phyloP scores from a whole-genome alignment of 331 rosid genomes.

The Ulmus americana region DNA sequence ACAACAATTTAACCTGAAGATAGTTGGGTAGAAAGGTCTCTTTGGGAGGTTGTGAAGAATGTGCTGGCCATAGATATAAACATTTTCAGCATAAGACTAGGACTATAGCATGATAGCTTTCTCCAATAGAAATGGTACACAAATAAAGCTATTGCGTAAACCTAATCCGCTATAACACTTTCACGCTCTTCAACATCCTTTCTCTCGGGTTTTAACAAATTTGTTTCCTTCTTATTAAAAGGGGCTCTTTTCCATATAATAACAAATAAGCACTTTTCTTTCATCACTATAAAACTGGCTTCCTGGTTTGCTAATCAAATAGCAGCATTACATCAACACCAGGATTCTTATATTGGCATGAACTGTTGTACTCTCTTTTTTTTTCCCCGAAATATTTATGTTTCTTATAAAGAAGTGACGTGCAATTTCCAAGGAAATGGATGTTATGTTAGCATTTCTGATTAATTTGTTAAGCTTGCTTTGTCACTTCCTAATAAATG shows the following conservation, averaged over 20 bases:
- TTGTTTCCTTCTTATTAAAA: too few species aligned
- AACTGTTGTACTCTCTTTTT: too few species aligned
- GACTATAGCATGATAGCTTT: not conserved
- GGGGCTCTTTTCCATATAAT: too few species aligned
- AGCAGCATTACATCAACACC: not conserved
- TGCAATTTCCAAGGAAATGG: not conserved
- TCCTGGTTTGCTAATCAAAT: not conserved
- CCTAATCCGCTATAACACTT: not conserved
- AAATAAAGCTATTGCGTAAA: not conserved
- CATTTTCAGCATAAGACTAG: not conserved
- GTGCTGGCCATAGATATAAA: not conserved
- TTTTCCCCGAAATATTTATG: too few species aligned
- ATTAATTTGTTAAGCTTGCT: not conserved
- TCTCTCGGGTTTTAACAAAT: too few species aligned
- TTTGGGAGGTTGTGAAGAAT: not conserved
- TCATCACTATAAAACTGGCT: not conserved
- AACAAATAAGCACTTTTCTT: not conserved
- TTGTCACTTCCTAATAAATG: conserved; percentile 22
- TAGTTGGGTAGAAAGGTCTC: not conserved
- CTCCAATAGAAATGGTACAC: not conserved
- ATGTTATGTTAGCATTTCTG: not conserved
- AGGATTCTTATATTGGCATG: not conserved
- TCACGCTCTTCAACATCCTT: too few species aligned
- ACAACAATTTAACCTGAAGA: not conserved
- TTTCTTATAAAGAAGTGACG: too few species aligned